Conservation (phyloP, 768 basidiomycete species). For the Agaricus sinodeliciosus region DNA sequence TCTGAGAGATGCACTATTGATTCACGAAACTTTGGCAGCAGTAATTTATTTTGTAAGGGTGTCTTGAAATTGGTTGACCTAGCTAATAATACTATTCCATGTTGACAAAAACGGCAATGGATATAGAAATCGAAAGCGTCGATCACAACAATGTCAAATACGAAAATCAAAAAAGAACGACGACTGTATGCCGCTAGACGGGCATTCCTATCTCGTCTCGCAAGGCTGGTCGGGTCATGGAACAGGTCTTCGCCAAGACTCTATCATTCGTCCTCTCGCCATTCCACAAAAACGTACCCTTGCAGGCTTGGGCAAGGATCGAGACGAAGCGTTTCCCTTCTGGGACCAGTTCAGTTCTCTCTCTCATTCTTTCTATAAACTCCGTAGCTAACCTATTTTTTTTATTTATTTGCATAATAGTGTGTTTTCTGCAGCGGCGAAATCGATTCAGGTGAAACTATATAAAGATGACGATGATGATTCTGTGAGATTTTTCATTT, state of each 20-base stretch:
- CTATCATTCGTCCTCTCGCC: slow-evolving; percentile 68
- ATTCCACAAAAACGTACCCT: slow-evolving; percentile 81
- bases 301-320: slow-evolving; percentile 85
- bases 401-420: slow-evolving; percentile 29
- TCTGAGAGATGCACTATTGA: no score
- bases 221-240: slow-evolving; percentile 92
- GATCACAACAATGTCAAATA: background rate
- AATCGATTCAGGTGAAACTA: slow-evolving; percentile 71
- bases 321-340: slow-evolving; percentile 94
- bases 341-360: slow-evolving; percentile 84
- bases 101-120: no score
- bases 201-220: slow-evolving; percentile 62
- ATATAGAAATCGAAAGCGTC: no score
- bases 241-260: slow-evolving; percentile 76
- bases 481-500: background rate
- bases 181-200: slow-evolving; percentile 56
- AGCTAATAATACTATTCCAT: no score
- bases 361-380: background rate
- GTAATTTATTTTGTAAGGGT: no score
- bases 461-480: slow-evolving; percentile 21
- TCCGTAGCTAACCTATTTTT: background rate
- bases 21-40: no score
- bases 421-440: slow-evolving; percentile 76
- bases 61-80: no score
- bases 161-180: background rate